A percentile compares a stretch with the other conserved stretches of the same genome.
These are phyloP conservation scores for Globisporangium spiculum DNA, from an alignment of 352 stramenopile species.

Conservation along the genomic window DNA sequence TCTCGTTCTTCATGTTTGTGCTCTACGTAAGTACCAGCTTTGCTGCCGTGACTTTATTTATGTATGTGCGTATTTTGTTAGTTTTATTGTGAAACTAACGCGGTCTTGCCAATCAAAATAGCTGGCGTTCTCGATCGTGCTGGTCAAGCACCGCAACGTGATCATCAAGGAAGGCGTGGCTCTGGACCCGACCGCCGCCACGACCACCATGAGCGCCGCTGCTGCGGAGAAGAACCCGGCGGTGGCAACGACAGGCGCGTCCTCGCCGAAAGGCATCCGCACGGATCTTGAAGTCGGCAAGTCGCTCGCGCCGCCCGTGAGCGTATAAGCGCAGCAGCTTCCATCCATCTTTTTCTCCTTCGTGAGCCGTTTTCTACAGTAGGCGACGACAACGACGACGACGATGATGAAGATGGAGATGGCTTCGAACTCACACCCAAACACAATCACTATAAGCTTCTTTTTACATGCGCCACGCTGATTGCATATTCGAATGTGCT, in stretches of 20 bases:
- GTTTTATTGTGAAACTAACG: neutral
- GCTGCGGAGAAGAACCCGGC: constrained; percentile 48
- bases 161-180: constrained; percentile 75
- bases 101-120: constrained; percentile 18
- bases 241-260: constrained; percentile 23
- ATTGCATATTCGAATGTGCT: neutral
- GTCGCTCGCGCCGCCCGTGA: constrained; percentile 61
- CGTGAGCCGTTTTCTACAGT: neutral
- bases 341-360: neutral
- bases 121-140: constrained; percentile 57
- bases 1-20: constrained; percentile 87
- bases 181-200: constrained; percentile 34
- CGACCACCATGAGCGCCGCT: constrained; percentile 12
- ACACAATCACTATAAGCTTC: neutral
- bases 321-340: constrained; percentile 37
- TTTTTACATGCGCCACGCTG: neutral
- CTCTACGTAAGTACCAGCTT: constrained; percentile 61
- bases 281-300: constrained; percentile 61
- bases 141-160: constrained; percentile 76
- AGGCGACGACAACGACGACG: neutral
- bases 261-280: constrained; percentile 64
- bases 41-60: constrained; percentile 1
- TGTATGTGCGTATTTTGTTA: neutral
- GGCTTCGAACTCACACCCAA: neutral
- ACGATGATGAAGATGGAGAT: neutral